Base-by-base conservation (phyloP, 495 filamentous ascomycete genomes). In the Daldinia bambusicola region DNA sequence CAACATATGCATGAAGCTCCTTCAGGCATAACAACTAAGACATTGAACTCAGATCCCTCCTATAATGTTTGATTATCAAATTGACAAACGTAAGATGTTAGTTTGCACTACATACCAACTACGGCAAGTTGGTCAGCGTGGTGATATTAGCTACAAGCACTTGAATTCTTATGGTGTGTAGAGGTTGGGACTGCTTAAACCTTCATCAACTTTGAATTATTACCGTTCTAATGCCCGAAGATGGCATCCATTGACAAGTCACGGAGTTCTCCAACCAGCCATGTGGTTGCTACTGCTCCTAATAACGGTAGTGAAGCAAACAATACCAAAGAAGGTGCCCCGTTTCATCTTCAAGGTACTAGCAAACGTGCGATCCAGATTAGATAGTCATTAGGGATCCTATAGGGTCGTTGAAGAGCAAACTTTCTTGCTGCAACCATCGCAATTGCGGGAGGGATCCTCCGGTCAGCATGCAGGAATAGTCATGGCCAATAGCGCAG, bases 401-500 rank as follows among this genome's bases (percentile, higher is more conserved):
- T n/a, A 48, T 48, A 16, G 43, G 43, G 18, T 18, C 43, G 43
- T 48, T 16, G 43, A 48, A 48, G 20, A 48, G 43, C 43, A 8
- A 48, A 48, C 20, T 16, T 48, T 4, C n/a, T 48, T 7, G 43
- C 43, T 20, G 43, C 43, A 3, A 6, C 20, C 43, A 2, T 48
- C 16, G 7, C 43, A 10, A 22, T 48, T 2, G 2, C 20, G 43
- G 18, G n/a, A 4, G 43, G 43, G 1, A 16, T 48, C 8, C 43
- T 48, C 2, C 43, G 20, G 16, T 48, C 43, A 16, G 43, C 43
- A 12, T 48, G 67, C 61, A 14, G 75, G 75, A 32, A 77, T 77
- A 64, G 61, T 76, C 16, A 68, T 74, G 30, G 66, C 70, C 38
- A 76, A 76, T 22, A 68, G 57, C 18, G 74, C 74, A 0, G 74